Percentiles rank a stretch among this genome's conserved stretches.
Evolutionary conservation across 352 stramenopile species (phyloP).

Genomic region (Pythium dissimile): DNA sequence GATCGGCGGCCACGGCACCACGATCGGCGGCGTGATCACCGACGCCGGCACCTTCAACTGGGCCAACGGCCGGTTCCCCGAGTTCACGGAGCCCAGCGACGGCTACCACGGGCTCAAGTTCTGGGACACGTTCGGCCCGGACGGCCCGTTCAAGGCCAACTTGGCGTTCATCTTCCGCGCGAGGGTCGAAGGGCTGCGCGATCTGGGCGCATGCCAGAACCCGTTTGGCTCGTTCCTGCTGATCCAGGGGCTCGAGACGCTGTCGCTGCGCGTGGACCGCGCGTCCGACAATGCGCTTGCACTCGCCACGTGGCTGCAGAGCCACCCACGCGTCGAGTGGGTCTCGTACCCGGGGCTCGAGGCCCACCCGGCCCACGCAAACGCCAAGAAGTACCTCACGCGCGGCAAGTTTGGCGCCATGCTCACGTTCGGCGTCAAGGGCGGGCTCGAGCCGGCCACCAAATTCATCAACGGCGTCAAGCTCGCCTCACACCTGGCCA

Average conservation of each 20-base stretch:
- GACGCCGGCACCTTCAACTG: constrained; percentile 7
- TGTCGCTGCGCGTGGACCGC: constrained; percentile 6
- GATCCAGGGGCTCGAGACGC: constrained; percentile 6
- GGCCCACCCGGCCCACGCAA: constrained; percentile 1
- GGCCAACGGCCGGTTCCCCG: constrained; percentile 6
- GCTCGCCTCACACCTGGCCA: constrained; percentile 2
- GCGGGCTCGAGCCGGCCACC: neutral
- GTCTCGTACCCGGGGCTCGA: constrained; percentile 8
- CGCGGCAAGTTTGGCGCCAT: constrained; percentile 4
- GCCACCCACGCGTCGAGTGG: neutral
- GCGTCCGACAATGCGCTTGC: constrained; percentile 2
- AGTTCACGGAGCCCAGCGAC: constrained; percentile 9
- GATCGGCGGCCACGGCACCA: constrained; percentile 8
- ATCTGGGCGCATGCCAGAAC: constrained; percentile 1
- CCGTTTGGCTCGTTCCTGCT: constrained; percentile 9
- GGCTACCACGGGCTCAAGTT: constrained; percentile 11
- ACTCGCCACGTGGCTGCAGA: constrained; percentile 1
- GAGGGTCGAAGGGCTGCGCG: constrained; percentile 4
- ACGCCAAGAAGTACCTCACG: constrained; percentile 7
- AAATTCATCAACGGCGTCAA: constrained; percentile 12
- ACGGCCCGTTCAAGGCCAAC: constrained; percentile 4
- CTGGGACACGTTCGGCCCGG: constrained; percentile 5
- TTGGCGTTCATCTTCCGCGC: constrained; percentile 10
- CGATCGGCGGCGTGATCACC: constrained; percentile 8
- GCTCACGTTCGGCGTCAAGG: constrained; percentile 5